phyloP scores from a whole-genome alignment of 139 green algal species.

The Chlorella sp. region DNA sequence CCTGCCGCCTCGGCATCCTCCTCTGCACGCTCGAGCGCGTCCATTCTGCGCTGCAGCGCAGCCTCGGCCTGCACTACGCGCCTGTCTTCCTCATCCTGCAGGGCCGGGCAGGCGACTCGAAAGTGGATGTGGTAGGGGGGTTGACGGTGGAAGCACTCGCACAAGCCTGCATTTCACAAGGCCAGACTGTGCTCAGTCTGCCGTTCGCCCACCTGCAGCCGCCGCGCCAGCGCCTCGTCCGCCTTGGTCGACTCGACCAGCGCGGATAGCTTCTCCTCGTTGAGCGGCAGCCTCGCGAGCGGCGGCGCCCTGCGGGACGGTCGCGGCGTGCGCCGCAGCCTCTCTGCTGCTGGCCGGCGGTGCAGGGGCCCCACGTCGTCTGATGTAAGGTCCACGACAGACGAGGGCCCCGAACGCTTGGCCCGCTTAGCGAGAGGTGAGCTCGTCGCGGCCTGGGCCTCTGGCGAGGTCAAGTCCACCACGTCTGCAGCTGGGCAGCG shows the following conservation, averaged over 20 bases:
- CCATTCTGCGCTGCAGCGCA: constrained; percentile 1
- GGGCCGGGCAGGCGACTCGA: not conserved
- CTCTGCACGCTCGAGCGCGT: constrained; percentile 16
- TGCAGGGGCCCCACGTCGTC: not conserved
- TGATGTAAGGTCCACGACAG: too few species aligned
- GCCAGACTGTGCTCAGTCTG: not conserved
- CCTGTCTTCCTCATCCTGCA: constrained; percentile 29
- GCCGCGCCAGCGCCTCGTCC: not conserved
- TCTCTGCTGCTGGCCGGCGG: not conserved
- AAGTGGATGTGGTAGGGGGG: not conserved
- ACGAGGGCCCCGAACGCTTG: too few species aligned
- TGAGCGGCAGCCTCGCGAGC: not conserved
- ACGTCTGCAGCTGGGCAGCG: too few species aligned
- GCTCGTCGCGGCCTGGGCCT: too few species aligned
- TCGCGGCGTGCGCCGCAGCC: not conserved
- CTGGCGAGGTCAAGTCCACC: too few species aligned
- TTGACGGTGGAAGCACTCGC: not conserved
- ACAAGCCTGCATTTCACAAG: not conserved
- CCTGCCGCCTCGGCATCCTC: constrained; percentile 6
- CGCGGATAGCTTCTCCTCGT: not conserved
- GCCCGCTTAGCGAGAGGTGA: too few species aligned
- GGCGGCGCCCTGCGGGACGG: not conserved
- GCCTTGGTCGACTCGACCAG: not conserved
- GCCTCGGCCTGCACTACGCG: not conserved
- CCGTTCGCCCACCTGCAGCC: not conserved